Conservation (phyloP, 345 rosid genomes). For the Trapa bicornis region DNA sequence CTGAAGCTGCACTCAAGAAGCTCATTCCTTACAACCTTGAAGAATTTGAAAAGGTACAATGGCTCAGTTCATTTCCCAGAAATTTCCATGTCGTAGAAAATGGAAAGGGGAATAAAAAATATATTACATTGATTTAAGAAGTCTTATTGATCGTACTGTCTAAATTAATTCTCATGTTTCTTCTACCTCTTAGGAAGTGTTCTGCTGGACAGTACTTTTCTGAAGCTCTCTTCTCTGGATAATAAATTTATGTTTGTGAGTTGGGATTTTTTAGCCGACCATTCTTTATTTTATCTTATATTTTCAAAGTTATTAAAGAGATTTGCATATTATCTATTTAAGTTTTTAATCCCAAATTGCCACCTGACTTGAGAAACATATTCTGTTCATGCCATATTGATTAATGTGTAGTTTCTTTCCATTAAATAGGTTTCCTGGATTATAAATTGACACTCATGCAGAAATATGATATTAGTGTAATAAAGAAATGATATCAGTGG, state of each 20-base stretch:
- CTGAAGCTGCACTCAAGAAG: constrained; percentile 74
- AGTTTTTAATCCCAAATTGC: not conserved
- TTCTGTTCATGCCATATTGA: not conserved
- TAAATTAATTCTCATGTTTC: not conserved
- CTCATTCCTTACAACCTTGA: constrained; percentile 57
- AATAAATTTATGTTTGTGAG: not conserved
- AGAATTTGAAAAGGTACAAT: constrained; percentile 60
- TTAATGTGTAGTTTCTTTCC: not conserved
- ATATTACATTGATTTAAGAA: not conserved
- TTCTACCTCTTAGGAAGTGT: not conserved
- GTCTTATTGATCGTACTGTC: not conserved
- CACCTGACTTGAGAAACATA: not conserved
- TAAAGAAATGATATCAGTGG: not conserved
- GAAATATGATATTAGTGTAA: not conserved
- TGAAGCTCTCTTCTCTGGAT: not conserved
- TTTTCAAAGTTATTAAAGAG: not conserved
- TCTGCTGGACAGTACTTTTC: not conserved
- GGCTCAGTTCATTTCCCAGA: not conserved
- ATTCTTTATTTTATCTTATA: not conserved
- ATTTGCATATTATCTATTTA: not conserved
- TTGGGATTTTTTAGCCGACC: not conserved
- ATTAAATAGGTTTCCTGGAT: not conserved
- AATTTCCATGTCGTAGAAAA: not conserved
- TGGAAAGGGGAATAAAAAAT: not conserved
- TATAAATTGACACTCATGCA: not conserved